phyloP scores from a whole-genome alignment of 345 rosid species.

The Barbarea vulgaris region DNA sequence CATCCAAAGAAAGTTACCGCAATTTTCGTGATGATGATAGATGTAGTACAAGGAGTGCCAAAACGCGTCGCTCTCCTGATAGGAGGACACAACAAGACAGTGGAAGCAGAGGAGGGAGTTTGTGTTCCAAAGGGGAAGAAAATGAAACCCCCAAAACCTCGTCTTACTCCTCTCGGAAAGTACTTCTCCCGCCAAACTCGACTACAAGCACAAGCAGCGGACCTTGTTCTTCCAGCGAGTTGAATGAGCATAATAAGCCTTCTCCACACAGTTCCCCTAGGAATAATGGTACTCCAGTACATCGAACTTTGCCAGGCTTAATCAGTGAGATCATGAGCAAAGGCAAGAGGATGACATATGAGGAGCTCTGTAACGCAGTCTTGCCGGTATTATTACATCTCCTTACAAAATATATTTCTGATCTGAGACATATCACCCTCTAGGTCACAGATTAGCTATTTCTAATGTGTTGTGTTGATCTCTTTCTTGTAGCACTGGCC shows the following conservation, averaged over 20 bases:
- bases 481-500: slow-evolving; percentile 87
- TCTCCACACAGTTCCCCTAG: slow-evolving; percentile 66
- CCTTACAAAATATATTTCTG: slow-evolving; percentile 24
- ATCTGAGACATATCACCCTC: slow-evolving; percentile 11
- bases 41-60: slow-evolving; percentile 58
- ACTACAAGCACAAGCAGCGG: slow-evolving; percentile 72
- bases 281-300: slow-evolving; percentile 53
- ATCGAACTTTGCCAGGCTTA: slow-evolving; percentile 84
- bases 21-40: slow-evolving; percentile 57
- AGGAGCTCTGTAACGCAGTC: slow-evolving; percentile 94
- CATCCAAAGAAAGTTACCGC: slow-evolving; percentile 55
- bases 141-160: slow-evolving; percentile 43
- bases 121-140: slow-evolving; percentile 52
- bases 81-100: slow-evolving; percentile 56
- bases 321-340: slow-evolving; percentile 93
- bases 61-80: slow-evolving; percentile 64
- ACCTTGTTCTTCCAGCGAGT: slow-evolving; percentile 76
- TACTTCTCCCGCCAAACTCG: slow-evolving; percentile 47
- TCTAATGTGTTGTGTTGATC: slow-evolving; percentile 23
- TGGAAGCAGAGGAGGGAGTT: slow-evolving; percentile 50
- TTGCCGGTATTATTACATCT: slow-evolving; percentile 70
- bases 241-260: slow-evolving; percentile 60
- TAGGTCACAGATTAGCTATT: slow-evolving; percentile 1
- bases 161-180: slow-evolving; percentile 39
- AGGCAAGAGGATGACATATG: slow-evolving; percentile 90